Evolutionary conservation across 2,329 filamentous ascomycete species (phyloP), one percentile per base, ranked within the genome.

Genomic region (Monosporascus sp.): DNA sequence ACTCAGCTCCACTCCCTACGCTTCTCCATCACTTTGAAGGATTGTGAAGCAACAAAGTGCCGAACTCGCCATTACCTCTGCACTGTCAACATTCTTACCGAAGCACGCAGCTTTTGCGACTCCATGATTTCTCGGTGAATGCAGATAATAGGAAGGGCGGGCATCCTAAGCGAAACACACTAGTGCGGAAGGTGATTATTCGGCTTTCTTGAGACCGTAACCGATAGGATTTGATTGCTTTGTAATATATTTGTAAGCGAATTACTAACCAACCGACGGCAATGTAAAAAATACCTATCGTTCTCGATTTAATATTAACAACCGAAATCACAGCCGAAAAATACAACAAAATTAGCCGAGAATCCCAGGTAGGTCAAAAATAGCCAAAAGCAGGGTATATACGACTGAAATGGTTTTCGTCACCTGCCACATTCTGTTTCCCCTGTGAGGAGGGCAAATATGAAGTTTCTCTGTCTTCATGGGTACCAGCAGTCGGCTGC

Each of bases 401-500:
- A 22, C 41, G 41, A 45, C 22, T 22, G 19, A 45, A 22, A 45
- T n/a, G 41, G 3, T 22, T 22, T 7, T 22, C 22, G 41, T n/a
- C 41, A 45, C 19, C 19, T 45, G 19, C 41, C 22, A 45, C 19
- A n/a, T 3, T n/a, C 41, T 45, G 41, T 45, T n/a, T 45, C 41
- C 41, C 22, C 3, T 3, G 22, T 24, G 22, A 24, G 22, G 19
- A 37, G 27, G 24, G 22, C 36, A 19, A 55, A 52, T 49, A 56
- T 56, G 54, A 56, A 56, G 45, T 54, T 56, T 34, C 54, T 56
- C 31, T 56, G 54, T 40, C 54, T 56, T n/a, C 54, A 56, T 37
- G 54, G 54, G 3, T 56, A 56, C 14, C 54, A 56, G 54, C 54
- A 56, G 31, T 56, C 54, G 43, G 54, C 54, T 56, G 54, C 48